Conservation (phyloP, 352 stramenopile genomes). For the Globisporangium apiculatum region DNA sequence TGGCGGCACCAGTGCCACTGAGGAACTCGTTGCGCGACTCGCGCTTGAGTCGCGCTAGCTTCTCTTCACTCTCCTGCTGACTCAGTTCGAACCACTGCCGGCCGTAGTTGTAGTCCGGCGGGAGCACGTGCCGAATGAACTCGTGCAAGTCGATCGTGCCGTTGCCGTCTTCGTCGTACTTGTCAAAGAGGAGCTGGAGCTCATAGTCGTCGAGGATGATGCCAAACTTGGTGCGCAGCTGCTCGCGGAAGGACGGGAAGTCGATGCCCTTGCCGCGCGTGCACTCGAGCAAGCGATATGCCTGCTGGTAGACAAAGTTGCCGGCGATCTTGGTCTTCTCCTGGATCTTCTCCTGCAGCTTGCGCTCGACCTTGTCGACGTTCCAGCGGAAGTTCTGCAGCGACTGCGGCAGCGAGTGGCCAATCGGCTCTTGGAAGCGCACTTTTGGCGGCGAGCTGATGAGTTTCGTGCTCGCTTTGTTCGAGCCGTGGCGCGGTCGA, state of each 20-base stretch:
- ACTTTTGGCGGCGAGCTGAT: slow-evolving; percentile 44
- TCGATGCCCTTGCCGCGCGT: slow-evolving; percentile 72
- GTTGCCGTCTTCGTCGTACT: slow-evolving; percentile 77
- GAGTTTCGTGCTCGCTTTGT: slow-evolving; percentile 21
- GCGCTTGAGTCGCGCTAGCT: slow-evolving; percentile 35
- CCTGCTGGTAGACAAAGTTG: slow-evolving; percentile 84
- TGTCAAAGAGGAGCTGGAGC: slow-evolving; percentile 74
- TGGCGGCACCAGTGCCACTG: slow-evolving; percentile 19
- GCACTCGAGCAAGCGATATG: slow-evolving; percentile 73
- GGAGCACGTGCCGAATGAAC: slow-evolving; percentile 73
- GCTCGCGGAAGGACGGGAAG: slow-evolving; percentile 65
- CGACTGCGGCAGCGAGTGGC: slow-evolving; percentile 40
- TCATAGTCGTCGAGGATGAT: slow-evolving; percentile 72
- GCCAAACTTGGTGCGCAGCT: slow-evolving; percentile 71
- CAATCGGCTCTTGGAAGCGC: slow-evolving; percentile 57
- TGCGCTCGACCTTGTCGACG: slow-evolving; percentile 74
- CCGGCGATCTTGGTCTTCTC: slow-evolving; percentile 79
- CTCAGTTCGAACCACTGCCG: slow-evolving; percentile 71
- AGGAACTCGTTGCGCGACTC: slow-evolving; percentile 68
- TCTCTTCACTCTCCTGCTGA: slow-evolving; percentile 63
- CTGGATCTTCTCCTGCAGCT: slow-evolving; percentile 81
- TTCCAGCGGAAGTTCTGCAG: slow-evolving; percentile 72
- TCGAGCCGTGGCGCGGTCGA: slow-evolving; percentile 2
- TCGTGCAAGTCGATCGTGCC: slow-evolving; percentile 79
- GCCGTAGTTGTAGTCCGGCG: slow-evolving; percentile 68